Conservation (phyloP, 495 filamentous ascomycete genomes). For the Penicillium bialowiezense region DNA sequence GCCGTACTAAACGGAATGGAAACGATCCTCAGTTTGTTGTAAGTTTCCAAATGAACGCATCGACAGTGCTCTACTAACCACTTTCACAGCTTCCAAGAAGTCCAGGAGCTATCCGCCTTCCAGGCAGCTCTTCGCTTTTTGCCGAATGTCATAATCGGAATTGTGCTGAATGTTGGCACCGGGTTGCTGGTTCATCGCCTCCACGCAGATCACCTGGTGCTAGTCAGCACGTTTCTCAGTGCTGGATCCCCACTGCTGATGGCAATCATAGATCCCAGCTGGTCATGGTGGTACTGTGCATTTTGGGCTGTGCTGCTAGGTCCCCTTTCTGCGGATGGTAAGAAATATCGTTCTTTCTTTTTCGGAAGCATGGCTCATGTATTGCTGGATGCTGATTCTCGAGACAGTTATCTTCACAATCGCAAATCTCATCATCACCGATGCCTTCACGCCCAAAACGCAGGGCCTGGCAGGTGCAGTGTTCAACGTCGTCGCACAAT, state of each 20-base stretch:
- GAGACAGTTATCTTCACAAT: conserved; percentile 48
- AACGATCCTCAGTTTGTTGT: conserved; percentile 51
- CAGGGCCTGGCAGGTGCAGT: conserved; percentile 63
- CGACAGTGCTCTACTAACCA: not conserved
- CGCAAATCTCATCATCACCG: conserved; percentile 55
- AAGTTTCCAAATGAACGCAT: not conserved
- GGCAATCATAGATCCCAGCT: conserved; percentile 38
- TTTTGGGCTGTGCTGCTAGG: conserved; percentile 49
- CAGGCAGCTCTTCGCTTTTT: conserved; percentile 53
- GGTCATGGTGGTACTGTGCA: conserved; percentile 55
- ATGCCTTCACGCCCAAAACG: conserved; percentile 53
- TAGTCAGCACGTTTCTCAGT: conserved; percentile 39
- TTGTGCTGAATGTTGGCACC: conserved; percentile 49
- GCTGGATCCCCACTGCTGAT: conserved; percentile 53
- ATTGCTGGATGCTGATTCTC: conserved; percentile 13
- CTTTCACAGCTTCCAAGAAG: conserved; percentile 41
- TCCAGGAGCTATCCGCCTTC: conserved; percentile 43
- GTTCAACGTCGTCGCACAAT: conserved; percentile 61
- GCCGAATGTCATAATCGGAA: conserved; percentile 49
- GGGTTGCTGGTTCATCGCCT: conserved; percentile 52
- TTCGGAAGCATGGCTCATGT: too few relatives aligned
- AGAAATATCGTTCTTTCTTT: conserved; percentile 24
- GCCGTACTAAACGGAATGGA: conserved; percentile 51
- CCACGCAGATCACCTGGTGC: conserved; percentile 42
- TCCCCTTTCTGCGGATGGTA: conserved; percentile 48